Base-by-base conservation (phyloP, 1,284 basidiomycete species). In the Cutaneotrichosporon cavernicola region DNA sequence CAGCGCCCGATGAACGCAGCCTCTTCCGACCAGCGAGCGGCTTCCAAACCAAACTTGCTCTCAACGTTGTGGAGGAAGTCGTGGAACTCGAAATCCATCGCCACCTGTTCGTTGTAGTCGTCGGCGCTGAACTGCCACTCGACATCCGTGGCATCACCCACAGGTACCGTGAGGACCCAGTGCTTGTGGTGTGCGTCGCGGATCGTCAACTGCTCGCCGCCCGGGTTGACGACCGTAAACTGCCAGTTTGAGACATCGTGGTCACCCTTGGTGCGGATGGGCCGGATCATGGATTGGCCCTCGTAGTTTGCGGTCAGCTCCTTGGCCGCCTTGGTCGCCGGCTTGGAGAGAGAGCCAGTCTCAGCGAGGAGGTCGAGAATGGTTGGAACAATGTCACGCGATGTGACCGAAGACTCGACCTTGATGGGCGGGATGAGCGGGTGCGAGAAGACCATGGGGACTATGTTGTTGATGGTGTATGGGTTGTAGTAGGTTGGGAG, bases 141-240 rank as follows among this genome's bases (percentile, higher is more conserved):
- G 22, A 53, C 34, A 13, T 63, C 56, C 1, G 51, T 21, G 22
- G 26, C 60, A 16, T 34, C 62, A 21, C 32, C 47, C 13, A 58
- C 34, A 7, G 62, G 62, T 18, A 63, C 47, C 56, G 34, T 51
- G 22, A 63, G n/a, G 34, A 31, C 34, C 56, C 56, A 63, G 22
- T 47, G 5, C 56, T 58, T 58, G 56, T 58, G 22, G 18, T 38
- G 36, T 4, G 50, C 62, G 34, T 58, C 56, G 34, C 56, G 56
- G 18, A 58, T 46, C n/a, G 47, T 52, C 38, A 63, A 3, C 31
- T 58, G 36, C 31, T 26, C 34, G 49, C 56, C 31, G 11, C 62
- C 62, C 5, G 62, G 62, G 47, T 63, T 63, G 62, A 63, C 47
- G 56, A 51, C 51, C 11, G 62, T 63, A 22, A 63, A 55, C 31